Evolutionary conservation across 176 grass and related monocot species (phyloP), one percentile per base, ranked within the genome.

Genomic region (Oryza glaberrima): DNA sequence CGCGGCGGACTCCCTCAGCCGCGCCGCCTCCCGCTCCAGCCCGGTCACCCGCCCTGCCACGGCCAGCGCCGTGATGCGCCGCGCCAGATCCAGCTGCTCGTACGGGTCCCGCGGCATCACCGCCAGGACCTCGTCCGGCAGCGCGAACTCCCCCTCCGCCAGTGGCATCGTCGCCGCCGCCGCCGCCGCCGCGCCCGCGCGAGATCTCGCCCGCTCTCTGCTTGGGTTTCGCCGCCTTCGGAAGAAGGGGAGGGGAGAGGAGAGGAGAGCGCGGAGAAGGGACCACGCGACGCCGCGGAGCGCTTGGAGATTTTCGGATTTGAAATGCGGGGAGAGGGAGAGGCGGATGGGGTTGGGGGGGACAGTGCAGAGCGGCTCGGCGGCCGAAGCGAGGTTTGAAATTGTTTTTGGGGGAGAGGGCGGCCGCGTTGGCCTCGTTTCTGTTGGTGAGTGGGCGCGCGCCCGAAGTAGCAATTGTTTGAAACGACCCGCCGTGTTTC

Each of bases 21-120:
- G 73, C 6, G 65, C 93, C 17, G 86, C 77, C 96, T 99, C 91
- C 20, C 87, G 82, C 81, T 99, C 93, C 52, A 96, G 86, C 41
- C 87, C 90, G 4, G 96, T 87, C 5, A 92, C 93, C 75, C 90
- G 79, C 4, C 93, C 94, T 16, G 94, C 86, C 19, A 99, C 86
- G 51, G 96, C 96, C 81, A 96, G 82, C 86, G 93, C 90, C 32
- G 96, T 92, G 83, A 99, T 96, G 78, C 92, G 94, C 38, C 89
- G 91, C 51, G 93, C 96, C 75, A 99, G 86, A 91, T 99, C 91
- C 74, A 99, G 91, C 90, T 96, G 93, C 83, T 94, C 91, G 81
- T 94, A 91, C 0, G 91, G 91, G 85, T 96, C 94, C 74, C 76
- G 75, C 71, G 96, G 96, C 68, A 99, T 87, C 88, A 89, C 93